Evolutionary conservation across 2,329 filamentous ascomycete genomes (phyloP), one percentile per base, ranked within the genome.

Genomic region (Stagonosporopsis chrysanthemi): DNA sequence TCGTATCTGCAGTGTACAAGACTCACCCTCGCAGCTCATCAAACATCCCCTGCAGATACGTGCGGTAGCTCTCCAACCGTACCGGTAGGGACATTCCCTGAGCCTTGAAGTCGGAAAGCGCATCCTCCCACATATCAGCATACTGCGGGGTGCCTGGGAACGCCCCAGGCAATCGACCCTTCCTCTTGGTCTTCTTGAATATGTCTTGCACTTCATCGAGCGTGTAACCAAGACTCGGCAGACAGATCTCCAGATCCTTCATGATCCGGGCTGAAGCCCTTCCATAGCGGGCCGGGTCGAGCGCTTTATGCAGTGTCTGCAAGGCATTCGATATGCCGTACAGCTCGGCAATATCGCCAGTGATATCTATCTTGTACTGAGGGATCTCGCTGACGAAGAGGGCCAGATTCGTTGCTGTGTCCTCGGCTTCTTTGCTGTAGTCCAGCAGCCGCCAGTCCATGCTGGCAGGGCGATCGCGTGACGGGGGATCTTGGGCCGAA

Each of bases 291-390:
- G 75, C 74, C 54, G 77, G 70, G 14, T 75, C 73, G 28, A 82
- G 71, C 26, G 79, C 71, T 46, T 76, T 75, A 39, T 83, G 78
- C 36, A 87, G 72, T 39, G 74, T 75, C 42, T 80, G 79, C 23
- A 88, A 74, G 8, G 75, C 77, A 44, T 79, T 77, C 53, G 82
- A 83, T 68, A 87, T 82, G 48, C 78, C 78, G 66, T 83, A 85
- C 23, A 87, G 77, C 58, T 84, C 79, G 52, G 81, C 79, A 49
- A 87, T 82, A 26, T 83, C 71, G 29, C 77, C 77, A 23, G 83
- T 83, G 63, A 87, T 83, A 40, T 84, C 81, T 29, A 81, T 79
- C 31, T 80, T 76, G 64, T 81, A 74, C 49, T 83, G 77, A 7
- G 82, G 80, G 45, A 86, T 79, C 62, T 80, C 78, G 53, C 77